Percentiles rank a stretch among this genome's conserved stretches.
phyloP scores from a whole-genome alignment of 768 basidiomycete genomes.

The Auricularia cornea region DNA sequence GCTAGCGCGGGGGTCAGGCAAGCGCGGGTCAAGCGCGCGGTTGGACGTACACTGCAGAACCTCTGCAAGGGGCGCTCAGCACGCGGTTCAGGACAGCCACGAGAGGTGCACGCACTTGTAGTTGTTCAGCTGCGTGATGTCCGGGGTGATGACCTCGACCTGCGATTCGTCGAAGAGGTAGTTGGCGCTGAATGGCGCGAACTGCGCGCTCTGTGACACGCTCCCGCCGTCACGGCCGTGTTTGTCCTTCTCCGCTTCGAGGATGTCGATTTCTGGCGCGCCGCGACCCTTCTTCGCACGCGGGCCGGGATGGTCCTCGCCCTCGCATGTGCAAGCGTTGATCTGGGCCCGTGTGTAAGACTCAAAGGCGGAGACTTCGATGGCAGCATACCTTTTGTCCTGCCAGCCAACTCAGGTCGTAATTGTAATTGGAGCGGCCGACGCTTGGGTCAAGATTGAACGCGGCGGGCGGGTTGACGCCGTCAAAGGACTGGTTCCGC shows the following conservation, averaged over 20 bases:
- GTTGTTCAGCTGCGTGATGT: conserved; percentile 26
- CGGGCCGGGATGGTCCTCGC: conserved; percentile 74
- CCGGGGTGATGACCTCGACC: conserved; percentile 25
- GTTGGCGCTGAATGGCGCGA: conserved; percentile 58
- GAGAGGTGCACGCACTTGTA: conserved; percentile 76
- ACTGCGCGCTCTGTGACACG: conserved; percentile 64
- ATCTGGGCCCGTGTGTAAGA: conserved; percentile 82
- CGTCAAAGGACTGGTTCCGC: conserved; percentile 43
- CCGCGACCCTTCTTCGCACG: conserved; percentile 47
- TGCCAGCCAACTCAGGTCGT: conserved; percentile 59
- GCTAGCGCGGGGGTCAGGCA: conserved; percentile 48
- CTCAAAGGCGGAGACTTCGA: no score
- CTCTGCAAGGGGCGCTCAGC: not conserved
- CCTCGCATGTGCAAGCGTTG: conserved; percentile 71
- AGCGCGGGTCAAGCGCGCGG: conserved; percentile 35
- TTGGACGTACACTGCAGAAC: conserved; percentile 31
- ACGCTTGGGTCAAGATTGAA: conserved; percentile 37
- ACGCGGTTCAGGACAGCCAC: conserved; percentile 62
- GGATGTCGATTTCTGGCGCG: conserved; percentile 75
- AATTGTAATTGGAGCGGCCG: conserved; percentile 44
- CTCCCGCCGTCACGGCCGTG: conserved; percentile 33
- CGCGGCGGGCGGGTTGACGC: conserved; percentile 44
- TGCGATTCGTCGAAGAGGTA: conserved; percentile 39
- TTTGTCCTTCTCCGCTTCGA: conserved; percentile 68
- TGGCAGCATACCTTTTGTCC: conserved; percentile 45